Evolutionary conservation across 148 eudicot species (phyloP), one percentile per base, ranked within the genome.

Genomic region (Chenopodium quinoa): DNA sequence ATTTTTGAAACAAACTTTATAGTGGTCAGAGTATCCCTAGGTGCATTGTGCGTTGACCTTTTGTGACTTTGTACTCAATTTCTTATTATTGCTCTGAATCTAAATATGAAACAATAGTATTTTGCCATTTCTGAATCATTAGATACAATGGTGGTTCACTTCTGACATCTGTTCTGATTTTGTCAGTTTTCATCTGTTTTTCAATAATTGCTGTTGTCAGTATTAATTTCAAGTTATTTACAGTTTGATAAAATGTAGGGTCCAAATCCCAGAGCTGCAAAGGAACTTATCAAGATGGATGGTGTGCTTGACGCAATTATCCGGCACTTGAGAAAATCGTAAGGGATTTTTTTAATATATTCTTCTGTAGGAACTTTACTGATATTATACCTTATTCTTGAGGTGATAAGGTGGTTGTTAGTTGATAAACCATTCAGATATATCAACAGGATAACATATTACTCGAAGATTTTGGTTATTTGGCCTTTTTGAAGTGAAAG

Each of bases 181-280:
- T 44, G n/a, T 54, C 63, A 37, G 25, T 25, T 31, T 75, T 56
- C 20, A 48, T 29, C 32, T 65, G 27, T 70, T 17, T 50, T 72
- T 25, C 17, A 10, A n/a, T 34, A 9, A 31, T 63, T n/a, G 16
- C 25, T 66, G 9, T 31, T 48, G 13, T 81, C 52, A 20, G 8
- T 73, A 75, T 63, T 66, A 31, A 65, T 75, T 48, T 73, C 60
- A 77, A 62, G 48, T 77, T 76, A 63, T 78, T 82, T 48, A 77
- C 54, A 79, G 73, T 81, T 80, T 72, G 66, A 73, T 79, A 80
- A 79, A 73, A 80, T 86, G 83, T 82, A 96, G 99, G 99, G 98
- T 78, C 98, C 98, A 40, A 91, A 91, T 82, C 89, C 97, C 52
- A 96, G 80, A 88, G 99, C 92, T 87, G 98, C 99, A 82, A 91